These are phyloP conservation scores for Naematelia aurantialba DNA, from an alignment of 768 basidiomycete genomes.

Conservation along the genomic window DNA sequence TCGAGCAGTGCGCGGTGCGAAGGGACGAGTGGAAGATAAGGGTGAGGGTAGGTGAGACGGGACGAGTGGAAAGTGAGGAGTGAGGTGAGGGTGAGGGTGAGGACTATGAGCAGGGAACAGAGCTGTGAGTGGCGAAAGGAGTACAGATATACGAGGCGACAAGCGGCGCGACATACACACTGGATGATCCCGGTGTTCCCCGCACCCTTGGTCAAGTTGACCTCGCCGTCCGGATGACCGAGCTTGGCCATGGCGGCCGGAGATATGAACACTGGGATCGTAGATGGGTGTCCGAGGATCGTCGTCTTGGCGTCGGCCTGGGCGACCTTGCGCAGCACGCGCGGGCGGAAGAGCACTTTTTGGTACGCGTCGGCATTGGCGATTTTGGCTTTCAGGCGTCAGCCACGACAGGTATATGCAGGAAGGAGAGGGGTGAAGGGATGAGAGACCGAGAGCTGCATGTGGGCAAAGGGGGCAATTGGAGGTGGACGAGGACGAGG, in stretches of 20 bases:
- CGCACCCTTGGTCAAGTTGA: conserved; percentile 72
- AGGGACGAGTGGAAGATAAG: neutral
- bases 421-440: too few species aligned
- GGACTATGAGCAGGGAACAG: too few species aligned
- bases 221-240: conserved; percentile 83
- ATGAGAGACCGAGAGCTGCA: too few species aligned
- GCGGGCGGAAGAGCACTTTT: conserved; percentile 77
- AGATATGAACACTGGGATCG: conserved; percentile 43
- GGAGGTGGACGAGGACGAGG: too few species aligned
- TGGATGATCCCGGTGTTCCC: conserved; percentile 69
- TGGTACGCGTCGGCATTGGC: conserved; percentile 59
- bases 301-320: conserved; percentile 45
- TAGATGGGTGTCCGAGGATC: conserved; percentile 58
- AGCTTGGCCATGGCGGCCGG: conserved; percentile 54
- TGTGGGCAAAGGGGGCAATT: too few species aligned
- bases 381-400: conserved; percentile 22
- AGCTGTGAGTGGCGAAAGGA: too few species aligned
- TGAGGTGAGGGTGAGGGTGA: neutral
- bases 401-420: neutral
- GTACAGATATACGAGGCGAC: too few species aligned
- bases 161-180: conserved; percentile 39
- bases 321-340: conserved; percentile 56
- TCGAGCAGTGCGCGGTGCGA: neutral
- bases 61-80: neutral
- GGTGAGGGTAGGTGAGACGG: neutral